Evolutionary conservation across 2,329 filamentous ascomycete genomes (phyloP), one percentile per base, ranked within the genome.

Genomic region (Pseudogymnoascus sp.): DNA sequence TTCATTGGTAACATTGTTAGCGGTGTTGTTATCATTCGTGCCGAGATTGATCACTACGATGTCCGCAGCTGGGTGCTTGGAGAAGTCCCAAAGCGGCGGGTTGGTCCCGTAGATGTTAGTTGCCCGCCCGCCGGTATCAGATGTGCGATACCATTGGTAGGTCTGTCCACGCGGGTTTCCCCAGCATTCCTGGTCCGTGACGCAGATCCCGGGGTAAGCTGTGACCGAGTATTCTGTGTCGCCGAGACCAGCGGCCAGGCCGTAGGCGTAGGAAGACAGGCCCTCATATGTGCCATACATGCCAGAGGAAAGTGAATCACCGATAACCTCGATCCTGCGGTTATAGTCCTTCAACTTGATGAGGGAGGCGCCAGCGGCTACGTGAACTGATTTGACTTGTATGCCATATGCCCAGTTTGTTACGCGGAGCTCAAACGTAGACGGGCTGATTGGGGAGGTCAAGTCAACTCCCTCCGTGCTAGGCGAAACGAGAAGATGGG

Each of bases 351-450:
- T 70, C 4, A 75, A 61, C 61, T 76, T 76, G 64, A 80, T 69
- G 5, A 84, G 71, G 18, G 71, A 71, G 35, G 75, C 72, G 4
- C 73, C 73, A 3, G 71, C 68, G 1, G 72, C 74, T 12, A 82
- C 72, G 59, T 82, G 78, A 2, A 84, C 74, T 6, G 75, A 72
- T 15, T 73, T 71, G 45, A 85, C 77, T 68, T 85, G 82, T 3
- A 84, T 76, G 2, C 81, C 81, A 64, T 79, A 79, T 13, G 75
- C 80, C 81, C 80, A 85, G 65, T 85, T 85, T 1, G 81, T 81
- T 13, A 84, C 81, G 63, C 81, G 73, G 65, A 84, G 69, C 67
- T 84, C 81, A 61, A 84, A 82, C 0, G 74, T 76, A 30, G 75
- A 74, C 0, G 76, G 76, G 38, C 68, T 73, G 18, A 77, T 66